Base-by-base conservation (phyloP, 352 stramenopile genomes). In the Nothophytophthora sp. region DNA sequence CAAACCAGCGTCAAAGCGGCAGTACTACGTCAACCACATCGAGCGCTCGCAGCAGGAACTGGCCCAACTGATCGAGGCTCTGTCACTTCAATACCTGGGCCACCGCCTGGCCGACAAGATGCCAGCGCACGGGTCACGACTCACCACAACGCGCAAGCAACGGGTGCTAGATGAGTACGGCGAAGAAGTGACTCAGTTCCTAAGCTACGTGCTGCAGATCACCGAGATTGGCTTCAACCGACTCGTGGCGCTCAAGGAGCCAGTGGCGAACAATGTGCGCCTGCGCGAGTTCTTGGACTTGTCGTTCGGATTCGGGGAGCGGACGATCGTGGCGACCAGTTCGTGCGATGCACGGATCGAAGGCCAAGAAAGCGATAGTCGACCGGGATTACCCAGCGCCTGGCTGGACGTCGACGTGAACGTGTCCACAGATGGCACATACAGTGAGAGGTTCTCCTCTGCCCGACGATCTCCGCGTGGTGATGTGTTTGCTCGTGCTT, bases 331-430 rank as follows among this genome's bases (percentile, higher is more conserved):
- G 2, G 63, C 78, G 4, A 88, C 78, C n/a, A 90, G 70, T 27
- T 91, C 80, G 1, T 93, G 83, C 25, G 78, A 88, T 43, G 83
- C 80, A 33, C 56, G 83, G 9, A 70, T 93, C 22, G 80, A 93
- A 60, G 62, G 67, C 0, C 70, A 76, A 36, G 65, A 82, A 7
- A 41, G 67, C 9, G 50, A 45, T 18, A 58, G 48, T 50, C 69
- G 72, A 2, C 70, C 68, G 7, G 38, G 67, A 4, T 52, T 93
- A 1, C 83, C 80, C 5, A 86, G 70, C 19, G 76, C 78, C 2
- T 93, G 83, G 83, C 67, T 90, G 1, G 61, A 75, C 28, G 57
- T 72, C 7, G 56, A 85, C 48, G 49, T 60, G 12, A 65, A 58
- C 35, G 36, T 63, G 52, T 64, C 62, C 5, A 44, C 51, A 13